Conservation (phyloP, 352 stramenopile species). For the Pythium rishiriense region DNA sequence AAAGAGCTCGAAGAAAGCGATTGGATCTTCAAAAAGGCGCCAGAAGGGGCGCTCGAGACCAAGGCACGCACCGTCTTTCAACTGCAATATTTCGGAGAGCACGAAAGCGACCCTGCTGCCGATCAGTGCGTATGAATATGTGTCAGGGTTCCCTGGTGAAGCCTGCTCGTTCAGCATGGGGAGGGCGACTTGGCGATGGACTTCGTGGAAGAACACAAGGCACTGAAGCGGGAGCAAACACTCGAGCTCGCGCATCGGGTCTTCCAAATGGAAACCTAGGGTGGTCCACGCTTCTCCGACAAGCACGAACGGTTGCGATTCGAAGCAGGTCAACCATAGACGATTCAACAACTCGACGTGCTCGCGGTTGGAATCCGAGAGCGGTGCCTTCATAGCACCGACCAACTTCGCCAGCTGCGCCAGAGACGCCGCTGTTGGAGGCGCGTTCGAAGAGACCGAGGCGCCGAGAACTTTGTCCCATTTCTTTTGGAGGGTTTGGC, state of each 20-base stretch:
- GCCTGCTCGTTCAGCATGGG: conserved; percentile 70
- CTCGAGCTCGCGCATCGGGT: conserved; percentile 72
- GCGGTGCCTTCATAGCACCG: conserved; percentile 55
- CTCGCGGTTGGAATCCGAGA: conserved; percentile 62
- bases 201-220: conserved; percentile 81
- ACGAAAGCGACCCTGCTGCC: conserved; percentile 57
- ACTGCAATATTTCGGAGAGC: conserved; percentile 67
- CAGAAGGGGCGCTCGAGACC: conserved; percentile 79
- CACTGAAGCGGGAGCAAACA: conserved; percentile 74
- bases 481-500: conserved; percentile 73
- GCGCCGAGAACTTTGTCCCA: conserved; percentile 68
- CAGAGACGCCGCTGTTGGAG: conserved; percentile 59
- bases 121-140: conserved; percentile 65
- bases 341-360: conserved; percentile 68
- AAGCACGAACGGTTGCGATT: conserved; percentile 55
- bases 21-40: conserved; percentile 83
- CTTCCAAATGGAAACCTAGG: conserved; percentile 64
- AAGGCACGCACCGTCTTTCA: conserved; percentile 72
- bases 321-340: conserved; percentile 73
- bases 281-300: conserved; percentile 52
- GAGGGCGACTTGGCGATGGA: conserved; percentile 59
- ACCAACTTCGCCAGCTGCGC: conserved; percentile 71
- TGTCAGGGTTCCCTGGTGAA: conserved; percentile 33
- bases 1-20: conserved; percentile 83
- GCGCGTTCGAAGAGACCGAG: conserved; percentile 29